Evolutionary conservation across 129 eudicot species (phyloP).

Genomic region (Calendula officinalis): DNA sequence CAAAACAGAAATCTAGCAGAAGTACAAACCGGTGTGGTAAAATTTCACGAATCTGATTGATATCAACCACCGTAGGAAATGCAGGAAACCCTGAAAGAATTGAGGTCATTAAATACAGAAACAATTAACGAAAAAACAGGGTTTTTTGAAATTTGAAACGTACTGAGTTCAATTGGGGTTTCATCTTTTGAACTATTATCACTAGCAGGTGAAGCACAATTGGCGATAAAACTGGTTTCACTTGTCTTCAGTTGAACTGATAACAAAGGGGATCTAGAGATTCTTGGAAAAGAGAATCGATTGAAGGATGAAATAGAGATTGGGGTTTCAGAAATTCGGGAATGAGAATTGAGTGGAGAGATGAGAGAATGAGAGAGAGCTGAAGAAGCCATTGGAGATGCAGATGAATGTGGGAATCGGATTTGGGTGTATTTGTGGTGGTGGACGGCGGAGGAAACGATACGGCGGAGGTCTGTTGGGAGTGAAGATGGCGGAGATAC

Average conservation of each 20-base stretch:
- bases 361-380: conserved; percentile 51
- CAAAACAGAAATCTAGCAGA: background rate
- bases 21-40: conserved; percentile 73
- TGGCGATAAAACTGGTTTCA: conserved; percentile 33
- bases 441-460: no score
- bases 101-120: background rate
- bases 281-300: conserved; percentile 23
- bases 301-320: conserved; percentile 30
- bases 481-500: conserved; percentile 39
- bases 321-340: no score
- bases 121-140: background rate
- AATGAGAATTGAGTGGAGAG: conserved; percentile 23
- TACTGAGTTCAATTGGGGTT: background rate
- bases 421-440: conserved; percentile 26
- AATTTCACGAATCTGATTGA: conserved; percentile 83
- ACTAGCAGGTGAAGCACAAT: conserved; percentile 40
- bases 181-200: conserved; percentile 30
- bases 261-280: conserved; percentile 48
- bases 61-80: conserved; percentile 70
- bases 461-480: conserved; percentile 16
- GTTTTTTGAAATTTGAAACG: background rate
- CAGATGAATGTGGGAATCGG: background rate
- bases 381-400: conserved; percentile 68
- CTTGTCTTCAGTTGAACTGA: conserved; percentile 28
- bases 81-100: conserved; percentile 59